These are phyloP conservation scores for Fusarium gaditjirri DNA, from an alignment of 2,329 filamentous ascomycete species.

Conservation along the genomic window DNA sequence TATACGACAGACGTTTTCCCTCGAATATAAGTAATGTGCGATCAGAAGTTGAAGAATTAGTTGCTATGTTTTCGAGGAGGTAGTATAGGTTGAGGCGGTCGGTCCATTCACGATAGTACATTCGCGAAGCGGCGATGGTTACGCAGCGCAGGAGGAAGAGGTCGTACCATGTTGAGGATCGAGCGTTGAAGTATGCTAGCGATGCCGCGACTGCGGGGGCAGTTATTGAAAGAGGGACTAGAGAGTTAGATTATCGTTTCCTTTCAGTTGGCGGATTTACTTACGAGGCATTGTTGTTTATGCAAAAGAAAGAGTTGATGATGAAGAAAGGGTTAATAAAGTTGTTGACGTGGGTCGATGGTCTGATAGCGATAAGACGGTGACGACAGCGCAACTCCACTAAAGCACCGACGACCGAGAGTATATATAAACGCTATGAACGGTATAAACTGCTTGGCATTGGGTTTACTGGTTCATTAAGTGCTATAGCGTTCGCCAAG, in stretches of 20 bases:
- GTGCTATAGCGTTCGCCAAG: not conserved
- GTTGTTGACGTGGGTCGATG: slow-evolving; percentile 34
- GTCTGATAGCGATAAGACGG: slow-evolving; percentile 33
- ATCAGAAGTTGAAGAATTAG: slow-evolving; percentile 60
- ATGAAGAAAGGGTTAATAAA: not conserved
- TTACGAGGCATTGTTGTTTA: slow-evolving; percentile 33
- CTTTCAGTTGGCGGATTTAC: not conserved
- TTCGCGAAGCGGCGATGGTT: slow-evolving; percentile 56
- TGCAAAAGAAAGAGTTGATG: not conserved
- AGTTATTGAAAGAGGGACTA: slow-evolving; percentile 65
- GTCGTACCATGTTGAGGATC: slow-evolving; percentile 74
- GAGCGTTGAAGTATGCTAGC: slow-evolving; percentile 83
- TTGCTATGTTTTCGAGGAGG: slow-evolving; percentile 73
- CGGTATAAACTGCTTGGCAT: not conserved
- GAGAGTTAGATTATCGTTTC: not conserved
- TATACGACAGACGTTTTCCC: slow-evolving; percentile 76
- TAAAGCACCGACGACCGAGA: slow-evolving; percentile 11
- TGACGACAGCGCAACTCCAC: slow-evolving; percentile 36
- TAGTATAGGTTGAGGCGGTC: slow-evolving; percentile 81
- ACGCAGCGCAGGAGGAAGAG: slow-evolving; percentile 66
- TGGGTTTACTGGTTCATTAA: not conserved
- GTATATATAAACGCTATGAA: not conserved
- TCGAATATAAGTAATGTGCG: slow-evolving; percentile 74
- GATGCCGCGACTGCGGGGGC: slow-evolving; percentile 72
- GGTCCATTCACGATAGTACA: slow-evolving; percentile 60